Evolutionary conservation across 192 early-diverging fungal species (phyloP), one percentile per base, ranked within the genome.

Genomic region (Mycoemilia scoparia): DNA sequence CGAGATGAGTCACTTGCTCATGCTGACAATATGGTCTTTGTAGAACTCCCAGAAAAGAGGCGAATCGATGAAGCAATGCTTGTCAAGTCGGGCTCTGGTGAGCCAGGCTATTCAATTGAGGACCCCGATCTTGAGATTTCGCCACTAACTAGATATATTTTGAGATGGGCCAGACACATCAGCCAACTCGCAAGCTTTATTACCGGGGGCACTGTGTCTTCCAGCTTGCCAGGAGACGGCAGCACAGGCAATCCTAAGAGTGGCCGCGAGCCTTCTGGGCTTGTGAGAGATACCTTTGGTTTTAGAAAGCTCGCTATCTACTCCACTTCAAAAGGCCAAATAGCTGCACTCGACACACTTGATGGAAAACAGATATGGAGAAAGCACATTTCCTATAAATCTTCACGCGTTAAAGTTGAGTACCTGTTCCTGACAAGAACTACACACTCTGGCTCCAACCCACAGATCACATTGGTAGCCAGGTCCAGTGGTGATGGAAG

Each of bases 241-340:
- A 15, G 21, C 22, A 17, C 25, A 18, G 16, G 29, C 11, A 42
- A 20, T n/a, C 32, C 29, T 18, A 29, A 29, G 32, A 22, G 39
- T 10, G 30, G 29, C 6, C 10, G 49, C 14, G 38, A 35, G 29
- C 7, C 27, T 34, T 4, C 31, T 30, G 40, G 17, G n/a, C 41
- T 43, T 9, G 24, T 38, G 4, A 38, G 24, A 11, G 60, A 63
- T 34, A 53, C 56, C 46, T 63, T 63, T 64, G 93, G 93, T 2
- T 68, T 92, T 39, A 75, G 83, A 38, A 91, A 96, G 53, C 60
- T 96, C n/a, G 52, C 84, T 13, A 51, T 98, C 8, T 79, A 87
- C 47, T 73, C 67, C 5, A 70, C 87, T 11, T 34, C 54, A 2
- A 82, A 68, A 2, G 87, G 88, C 41, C 84, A 86, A 33, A 31